Percentiles rank a stretch among this genome's conserved stretches.
Conservation (phyloP, 2,329 filamentous ascomycete species). For the Talaromyces pinophilus region DNA sequence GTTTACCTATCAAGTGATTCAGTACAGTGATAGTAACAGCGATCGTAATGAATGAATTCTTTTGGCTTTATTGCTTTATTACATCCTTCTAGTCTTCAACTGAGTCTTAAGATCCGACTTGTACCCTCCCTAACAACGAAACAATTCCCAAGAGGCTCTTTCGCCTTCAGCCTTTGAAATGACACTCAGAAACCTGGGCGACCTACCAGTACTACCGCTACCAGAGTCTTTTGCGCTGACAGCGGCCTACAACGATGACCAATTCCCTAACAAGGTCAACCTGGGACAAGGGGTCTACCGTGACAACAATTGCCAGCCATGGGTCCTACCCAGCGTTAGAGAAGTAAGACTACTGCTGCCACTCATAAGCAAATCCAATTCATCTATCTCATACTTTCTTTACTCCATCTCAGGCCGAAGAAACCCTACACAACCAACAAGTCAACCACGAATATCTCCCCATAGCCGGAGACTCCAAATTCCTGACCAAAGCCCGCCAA, state of each 20-base stretch:
- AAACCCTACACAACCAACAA: conserved; percentile 61
- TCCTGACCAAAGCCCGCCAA: conserved; percentile 79
- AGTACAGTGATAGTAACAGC: not conserved
- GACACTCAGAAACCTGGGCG: conserved; percentile 6
- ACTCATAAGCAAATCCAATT: conserved; percentile 5
- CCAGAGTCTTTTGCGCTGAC: conserved; percentile 30
- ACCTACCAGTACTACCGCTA: conserved; percentile 12
- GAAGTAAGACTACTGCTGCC: conserved; percentile 21
- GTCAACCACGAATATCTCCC: conserved; percentile 85
- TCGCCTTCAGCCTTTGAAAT: conserved; percentile 15
- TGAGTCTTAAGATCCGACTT: conserved; percentile 9
- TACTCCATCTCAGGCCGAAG: conserved; percentile 44
- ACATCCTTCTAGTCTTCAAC: conserved; percentile 8
- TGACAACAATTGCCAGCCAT: conserved; percentile 40
- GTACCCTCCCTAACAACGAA: conserved; percentile 4
- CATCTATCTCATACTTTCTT: conserved; percentile 2
- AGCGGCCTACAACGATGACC: conserved; percentile 29
- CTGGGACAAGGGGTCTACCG: conserved; percentile 46
- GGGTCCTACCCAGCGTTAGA: conserved; percentile 43
- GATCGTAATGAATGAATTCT: conserved; percentile 7
- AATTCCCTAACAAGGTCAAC: conserved; percentile 40
- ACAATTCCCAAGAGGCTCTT: conserved; percentile 2
- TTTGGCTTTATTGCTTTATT: conserved; percentile 5
- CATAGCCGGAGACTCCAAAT: conserved; percentile 75
- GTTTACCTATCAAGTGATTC: conserved; percentile 3